phyloP scores from a whole-genome alignment of 225 moss, liverwort and hornwort genomes.

The Rhytidiadelphus loreus region DNA sequence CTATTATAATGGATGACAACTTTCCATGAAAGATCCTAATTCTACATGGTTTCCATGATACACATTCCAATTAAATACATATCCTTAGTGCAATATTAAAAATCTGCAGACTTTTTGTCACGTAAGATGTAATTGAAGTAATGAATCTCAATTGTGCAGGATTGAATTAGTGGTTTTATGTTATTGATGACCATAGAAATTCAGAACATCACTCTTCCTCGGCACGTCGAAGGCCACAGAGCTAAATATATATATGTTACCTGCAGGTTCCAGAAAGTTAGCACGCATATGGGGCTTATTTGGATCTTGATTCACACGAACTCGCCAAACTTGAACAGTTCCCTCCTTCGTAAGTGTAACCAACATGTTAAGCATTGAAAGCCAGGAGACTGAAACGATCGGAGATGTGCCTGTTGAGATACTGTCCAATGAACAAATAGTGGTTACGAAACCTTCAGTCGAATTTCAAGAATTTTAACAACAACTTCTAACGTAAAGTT shows the following conservation, averaged over 20 bases:
- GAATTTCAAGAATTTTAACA: not conserved
- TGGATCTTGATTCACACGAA: constrained; percentile 73
- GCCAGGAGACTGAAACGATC: constrained; percentile 79
- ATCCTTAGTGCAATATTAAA: not conserved
- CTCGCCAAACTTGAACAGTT: constrained; percentile 80
- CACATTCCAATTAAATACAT: not conserved
- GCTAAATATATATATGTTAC: constrained; percentile 16
- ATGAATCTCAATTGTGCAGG: not conserved
- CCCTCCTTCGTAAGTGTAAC: constrained; percentile 93
- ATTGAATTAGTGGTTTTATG: not conserved
- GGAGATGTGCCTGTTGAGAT: constrained; percentile 73
- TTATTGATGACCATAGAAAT: not conserved
- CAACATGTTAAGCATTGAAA: constrained; percentile 80
- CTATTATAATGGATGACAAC: not conserved
- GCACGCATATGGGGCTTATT: constrained; percentile 76
- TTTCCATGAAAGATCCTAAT: not conserved
- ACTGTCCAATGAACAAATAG: constrained; percentile 33
- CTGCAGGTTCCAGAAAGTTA: constrained; percentile 89
- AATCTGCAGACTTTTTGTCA: not conserved
- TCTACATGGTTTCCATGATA: not conserved
- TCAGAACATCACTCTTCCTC: not conserved
- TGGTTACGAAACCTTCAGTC: not conserved
- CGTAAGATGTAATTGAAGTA: not conserved
- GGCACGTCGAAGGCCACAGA: not conserved
- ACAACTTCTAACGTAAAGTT: not conserved